Conservation (phyloP, 1,284 basidiomycete genomes). For the Ustilago esculenta region DNA sequence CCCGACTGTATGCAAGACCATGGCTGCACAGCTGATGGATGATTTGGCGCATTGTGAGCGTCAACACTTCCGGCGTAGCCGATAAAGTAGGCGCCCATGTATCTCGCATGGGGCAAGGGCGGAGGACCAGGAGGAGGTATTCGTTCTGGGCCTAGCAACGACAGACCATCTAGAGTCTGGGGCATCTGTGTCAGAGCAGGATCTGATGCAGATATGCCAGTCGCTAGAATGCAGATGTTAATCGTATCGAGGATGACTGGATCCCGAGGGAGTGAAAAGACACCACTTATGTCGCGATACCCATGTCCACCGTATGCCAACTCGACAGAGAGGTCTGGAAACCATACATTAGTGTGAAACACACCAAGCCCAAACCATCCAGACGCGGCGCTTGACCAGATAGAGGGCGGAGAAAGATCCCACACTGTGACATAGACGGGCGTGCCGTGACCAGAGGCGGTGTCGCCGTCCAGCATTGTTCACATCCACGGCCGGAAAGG, state of each 20-base stretch:
- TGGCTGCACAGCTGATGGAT: not conserved
- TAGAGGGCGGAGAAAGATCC: conserved; percentile 17
- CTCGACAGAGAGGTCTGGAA: conserved; percentile 23
- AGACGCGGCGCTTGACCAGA: conserved; percentile 2
- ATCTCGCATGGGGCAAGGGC: conserved; percentile 13
- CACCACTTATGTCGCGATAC: conserved; percentile 16
- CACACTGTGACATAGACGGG: conserved; percentile 35
- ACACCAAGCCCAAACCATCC: conserved; percentile 24
- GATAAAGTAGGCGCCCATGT: conserved; percentile 23
- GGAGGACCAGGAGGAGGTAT: conserved; percentile 23
- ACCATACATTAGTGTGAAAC: conserved; percentile 27
- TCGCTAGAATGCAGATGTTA: not conserved
- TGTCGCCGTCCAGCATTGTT: conserved; percentile 1
- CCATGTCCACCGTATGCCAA: conserved; percentile 28
- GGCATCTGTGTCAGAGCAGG: not conserved
- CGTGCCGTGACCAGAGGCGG: conserved; percentile 10
- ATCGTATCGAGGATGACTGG: not conserved
- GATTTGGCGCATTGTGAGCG: too few relatives aligned
- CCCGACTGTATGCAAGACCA: conserved; percentile 10
- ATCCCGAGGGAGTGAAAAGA: conserved; percentile 28
- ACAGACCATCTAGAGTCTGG: conserved; percentile 16
- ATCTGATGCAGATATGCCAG: not conserved
- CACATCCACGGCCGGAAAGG: too few relatives aligned
- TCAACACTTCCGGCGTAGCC: conserved; percentile 35
- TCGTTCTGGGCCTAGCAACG: conserved; percentile 10